Base-by-base conservation (phyloP, 2,329 filamentous ascomycete species). In the Diplodia sapinea region DNA sequence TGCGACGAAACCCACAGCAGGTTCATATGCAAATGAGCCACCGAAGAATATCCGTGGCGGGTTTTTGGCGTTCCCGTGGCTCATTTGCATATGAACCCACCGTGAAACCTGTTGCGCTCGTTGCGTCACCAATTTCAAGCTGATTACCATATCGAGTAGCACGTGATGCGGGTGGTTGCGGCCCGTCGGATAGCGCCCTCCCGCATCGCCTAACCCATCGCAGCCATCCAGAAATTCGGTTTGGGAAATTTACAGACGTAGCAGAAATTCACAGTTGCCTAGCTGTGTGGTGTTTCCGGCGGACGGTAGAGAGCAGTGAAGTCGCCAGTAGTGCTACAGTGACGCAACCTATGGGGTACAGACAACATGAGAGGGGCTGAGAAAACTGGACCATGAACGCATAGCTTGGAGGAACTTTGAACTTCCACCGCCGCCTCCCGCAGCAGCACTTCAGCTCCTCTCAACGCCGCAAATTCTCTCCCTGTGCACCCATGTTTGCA, bases 271-370 rank as follows among this genome's bases (percentile, higher is more conserved):
- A n/a, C 23, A 2, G 13, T 6, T 26, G 26, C 26, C 26, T 11
- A 55, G 51, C 51, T 38, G 17, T 15, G 20, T 38, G 6, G 33
- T 38, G 31, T 38, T 20, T 20, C 11, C 33, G 23, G 54, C n/a
- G 11, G 17, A 4, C 12, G 54, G 54, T 29, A 17, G 54, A 20
- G 8, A 23, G 36, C n/a, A 15, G 33, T 38, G 31, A 56, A 15
- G 33, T 4, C 20, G 54, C 17, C 54, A 36, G 43, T 31, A 36
- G 43, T 20, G 47, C n/a, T 43, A 20, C 36, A 9, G 47, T 63
- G 59, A 63, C 59, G 43, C 59, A 51, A 63, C 43, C 54, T 23
- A 36, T 12, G 54, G n/a, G 17, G 54, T 15, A 33, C 29, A 56
- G 26, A 56, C 13, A 38, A 40, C 54, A 56, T 51, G 23, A 31